Conservation (phyloP, 1,284 basidiomycete genomes). For the Cutaneotrichosporon curvatum region DNA sequence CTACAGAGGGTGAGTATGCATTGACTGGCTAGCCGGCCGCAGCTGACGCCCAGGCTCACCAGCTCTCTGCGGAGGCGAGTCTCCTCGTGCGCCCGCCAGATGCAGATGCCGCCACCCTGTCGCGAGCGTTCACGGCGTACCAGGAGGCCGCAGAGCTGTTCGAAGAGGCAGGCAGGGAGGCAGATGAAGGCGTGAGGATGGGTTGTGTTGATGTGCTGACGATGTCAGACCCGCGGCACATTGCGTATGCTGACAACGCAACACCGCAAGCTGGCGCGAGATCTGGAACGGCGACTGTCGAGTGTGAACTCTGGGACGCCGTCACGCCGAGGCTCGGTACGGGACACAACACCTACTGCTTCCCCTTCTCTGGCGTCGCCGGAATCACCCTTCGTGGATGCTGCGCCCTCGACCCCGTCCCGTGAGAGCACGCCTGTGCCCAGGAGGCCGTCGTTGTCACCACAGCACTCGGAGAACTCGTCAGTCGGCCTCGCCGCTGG, state of each 20-base stretch:
- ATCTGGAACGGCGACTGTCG: slow-evolving; percentile 37
- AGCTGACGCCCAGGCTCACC: slow-evolving; percentile 33
- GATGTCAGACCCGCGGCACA: slow-evolving; percentile 16
- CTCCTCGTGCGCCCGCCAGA: slow-evolving; percentile 19
- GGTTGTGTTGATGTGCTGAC: neutral
- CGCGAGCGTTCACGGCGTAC: slow-evolving; percentile 28
- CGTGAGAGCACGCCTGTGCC: neutral
- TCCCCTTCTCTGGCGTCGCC: slow-evolving; percentile 2
- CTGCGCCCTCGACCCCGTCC: neutral
- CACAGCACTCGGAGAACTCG: neutral
- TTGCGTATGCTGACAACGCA: slow-evolving; percentile 37
- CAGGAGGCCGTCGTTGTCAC: neutral
- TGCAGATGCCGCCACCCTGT: slow-evolving; percentile 16
- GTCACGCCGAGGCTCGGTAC: neutral
- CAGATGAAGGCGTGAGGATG: slow-evolving; percentile 16
- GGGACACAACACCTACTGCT: neutral
- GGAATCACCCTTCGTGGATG: no score
- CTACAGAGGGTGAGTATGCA: slow-evolving; percentile 15
- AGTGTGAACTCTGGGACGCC: neutral
- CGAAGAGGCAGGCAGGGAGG: slow-evolving; percentile 16
- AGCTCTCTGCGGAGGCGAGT: slow-evolving; percentile 36
- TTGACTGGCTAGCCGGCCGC: neutral
- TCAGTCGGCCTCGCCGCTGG: slow-evolving; percentile 7
- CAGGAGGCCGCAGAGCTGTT: slow-evolving; percentile 38
- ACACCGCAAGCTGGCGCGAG: slow-evolving; percentile 38